Base-by-base conservation (phyloP, 495 filamentous ascomycete genomes). In the Tuber microsphaerosporum region DNA sequence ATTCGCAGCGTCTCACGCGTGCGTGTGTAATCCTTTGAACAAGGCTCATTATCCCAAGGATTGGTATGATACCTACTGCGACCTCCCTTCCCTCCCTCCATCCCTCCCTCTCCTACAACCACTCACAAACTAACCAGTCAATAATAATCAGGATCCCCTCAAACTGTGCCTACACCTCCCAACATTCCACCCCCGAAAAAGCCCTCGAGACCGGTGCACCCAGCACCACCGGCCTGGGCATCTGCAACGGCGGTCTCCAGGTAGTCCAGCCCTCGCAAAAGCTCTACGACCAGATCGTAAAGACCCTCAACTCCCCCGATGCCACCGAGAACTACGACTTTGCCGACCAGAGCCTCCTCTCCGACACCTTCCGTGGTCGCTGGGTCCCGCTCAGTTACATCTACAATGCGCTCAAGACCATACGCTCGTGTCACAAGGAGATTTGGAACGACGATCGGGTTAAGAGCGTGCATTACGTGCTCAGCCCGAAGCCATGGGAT, bases 401-500 rank as follows among this genome's bases (percentile, higher is more conserved):
- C 39, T 95, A 94, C 83, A 96, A 96, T 84, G 93, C 91, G 69
- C 84, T 95, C 68, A 94, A 94, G 85, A 93, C 93, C 26, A 77
- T 94, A 82, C 86, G 92, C 51, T 88, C 88, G 88, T 91, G 93
- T 73, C 93, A 96, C 77, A 84, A 85, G 69, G 81, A 86, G 51
- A 92, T 94, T 73, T 95, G 93, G 92, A 84, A 87, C 43, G 93
- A 95, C 82, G 89, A 89, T 20, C 79, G 87, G 75, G 91, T 95
- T 26, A 93, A 92, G 86, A 92, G 92, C 82, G 82, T 94, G 26
- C 93, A 95, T 82, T 94, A 92, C 80, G 90, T 96, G 37, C 81
- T 95, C n/a, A 86, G 85, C 43, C 91, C 90, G 41, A 95, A 96
- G 83, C 93, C 93, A 39, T 94, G 93, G 92, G 89, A 94, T 80